These are phyloP conservation scores for Penicillium coprophilum DNA, from an alignment of 495 filamentous ascomycete species.

Conservation along the genomic window DNA sequence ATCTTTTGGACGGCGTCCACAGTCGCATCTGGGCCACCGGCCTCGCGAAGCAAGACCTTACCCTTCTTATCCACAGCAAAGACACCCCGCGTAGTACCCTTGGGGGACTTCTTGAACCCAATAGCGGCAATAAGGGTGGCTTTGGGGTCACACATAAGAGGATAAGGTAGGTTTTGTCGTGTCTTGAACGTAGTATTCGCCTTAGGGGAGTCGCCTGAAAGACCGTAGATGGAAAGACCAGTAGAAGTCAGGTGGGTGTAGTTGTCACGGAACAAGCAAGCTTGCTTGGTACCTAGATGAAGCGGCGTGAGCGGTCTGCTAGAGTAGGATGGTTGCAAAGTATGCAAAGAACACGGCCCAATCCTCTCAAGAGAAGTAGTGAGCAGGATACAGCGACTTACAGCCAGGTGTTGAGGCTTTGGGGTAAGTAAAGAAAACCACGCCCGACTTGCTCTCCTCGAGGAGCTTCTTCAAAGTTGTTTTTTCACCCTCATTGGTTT, in stretches of 20 bases:
- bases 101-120: slow-evolving; percentile 71
- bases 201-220: slow-evolving; percentile 82
- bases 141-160: slow-evolving; percentile 78
- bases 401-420: slow-evolving; percentile 94
- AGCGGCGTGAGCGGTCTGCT: slow-evolving; percentile 1
- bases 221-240: slow-evolving; percentile 82
- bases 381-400: slow-evolving; percentile 50
- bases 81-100: slow-evolving; percentile 79
- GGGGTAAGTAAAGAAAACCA: slow-evolving; percentile 93
- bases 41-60: slow-evolving; percentile 41
- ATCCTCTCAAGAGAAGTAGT: neutral
- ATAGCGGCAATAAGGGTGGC: slow-evolving; percentile 71
- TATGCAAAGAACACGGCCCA: neutral
- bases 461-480: slow-evolving; percentile 76
- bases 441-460: slow-evolving; percentile 76
- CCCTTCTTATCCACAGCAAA: slow-evolving; percentile 78
- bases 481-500: slow-evolving; percentile 78
- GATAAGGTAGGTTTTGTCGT: slow-evolving; percentile 85
- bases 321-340: neutral
- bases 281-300: slow-evolving; percentile 80
- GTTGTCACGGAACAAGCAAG: slow-evolving; percentile 84
- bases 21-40: slow-evolving; percentile 51
- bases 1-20: slow-evolving; percentile 46
- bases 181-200: slow-evolving; percentile 87
- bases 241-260: slow-evolving; percentile 73